Percentiles rank a stretch among this genome's conserved stretches.
Evolutionary conservation across 768 basidiomycete genomes (phyloP).

Genomic region (Calocera viscosa): DNA sequence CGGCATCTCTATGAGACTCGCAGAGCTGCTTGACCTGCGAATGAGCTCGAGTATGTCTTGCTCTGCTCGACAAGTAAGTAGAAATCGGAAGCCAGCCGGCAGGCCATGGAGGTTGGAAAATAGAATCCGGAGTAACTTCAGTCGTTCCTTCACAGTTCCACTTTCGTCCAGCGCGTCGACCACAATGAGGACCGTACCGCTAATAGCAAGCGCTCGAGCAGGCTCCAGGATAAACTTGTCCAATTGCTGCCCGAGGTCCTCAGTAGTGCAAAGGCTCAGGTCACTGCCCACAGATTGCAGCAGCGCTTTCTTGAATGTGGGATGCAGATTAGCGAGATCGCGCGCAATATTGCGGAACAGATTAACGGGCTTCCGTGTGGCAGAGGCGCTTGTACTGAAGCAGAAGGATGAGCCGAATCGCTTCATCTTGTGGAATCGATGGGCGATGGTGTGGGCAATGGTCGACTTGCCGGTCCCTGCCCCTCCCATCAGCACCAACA

Average conservation of each 20-base stretch:
- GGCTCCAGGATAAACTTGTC: background rate
- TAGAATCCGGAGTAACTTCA: background rate
- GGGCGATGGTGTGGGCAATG: slow-evolving; percentile 13
- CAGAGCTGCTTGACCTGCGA: background rate
- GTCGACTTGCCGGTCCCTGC: slow-evolving; percentile 18
- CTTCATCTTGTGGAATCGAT: background rate
- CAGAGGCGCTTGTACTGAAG: slow-evolving; percentile 7
- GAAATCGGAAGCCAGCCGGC: background rate
- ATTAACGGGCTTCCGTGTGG: background rate
- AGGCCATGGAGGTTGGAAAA: background rate
- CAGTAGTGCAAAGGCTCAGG: background rate
- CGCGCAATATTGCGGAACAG: slow-evolving; percentile 16
- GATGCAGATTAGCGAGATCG: background rate
- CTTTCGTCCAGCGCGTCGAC: background rate
- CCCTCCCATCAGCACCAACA: slow-evolving; percentile 13
- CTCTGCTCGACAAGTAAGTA: background rate
- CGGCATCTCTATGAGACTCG: background rate
- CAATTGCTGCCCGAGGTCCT: background rate
- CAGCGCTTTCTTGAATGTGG: background rate
- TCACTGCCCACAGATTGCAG: background rate
- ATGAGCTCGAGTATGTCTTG: background rate
- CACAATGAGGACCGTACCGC: background rate
- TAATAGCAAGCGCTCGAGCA: background rate
- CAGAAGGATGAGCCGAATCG: slow-evolving; percentile 15
- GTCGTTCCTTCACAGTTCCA: background rate